Evolutionary conservation across 805 yeast genomes (phyloP).

Genomic region (Kazachstania bromeliacearum): DNA sequence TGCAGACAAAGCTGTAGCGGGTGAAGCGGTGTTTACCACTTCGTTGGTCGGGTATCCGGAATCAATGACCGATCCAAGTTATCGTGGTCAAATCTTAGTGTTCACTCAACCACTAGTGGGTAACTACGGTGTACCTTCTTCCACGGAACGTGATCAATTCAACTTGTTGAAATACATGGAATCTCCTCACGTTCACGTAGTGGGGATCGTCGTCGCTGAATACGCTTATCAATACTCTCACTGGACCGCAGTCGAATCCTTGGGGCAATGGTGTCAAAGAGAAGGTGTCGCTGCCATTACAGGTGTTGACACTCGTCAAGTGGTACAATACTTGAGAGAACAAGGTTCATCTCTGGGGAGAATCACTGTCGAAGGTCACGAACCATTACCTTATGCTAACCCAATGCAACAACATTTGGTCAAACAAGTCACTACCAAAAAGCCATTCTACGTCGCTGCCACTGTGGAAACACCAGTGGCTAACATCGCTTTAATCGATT

Average conservation of each 20-base stretch:
- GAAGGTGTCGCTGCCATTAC: slow-evolving; percentile 94
- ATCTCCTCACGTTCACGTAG: slow-evolving; percentile 83
- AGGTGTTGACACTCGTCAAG: slow-evolving; percentile 94
- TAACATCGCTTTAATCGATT: slow-evolving; percentile 89
- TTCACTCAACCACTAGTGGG: slow-evolving; percentile 97
- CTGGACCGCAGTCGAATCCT: slow-evolving; percentile 97
- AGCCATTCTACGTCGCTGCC: slow-evolving; percentile 82
- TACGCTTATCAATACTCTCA: slow-evolving; percentile 95
- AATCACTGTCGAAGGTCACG: slow-evolving; percentile 57
- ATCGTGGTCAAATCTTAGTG: slow-evolving; percentile 91
- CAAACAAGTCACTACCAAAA: slow-evolving; percentile 87
- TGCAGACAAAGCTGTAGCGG: slow-evolving; percentile 83
- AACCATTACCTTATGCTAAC: slow-evolving; percentile 56
- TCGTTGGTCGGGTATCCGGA: slow-evolving; percentile 98
- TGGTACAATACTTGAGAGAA: slow-evolving; percentile 88
- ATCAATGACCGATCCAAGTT: slow-evolving; percentile 97
- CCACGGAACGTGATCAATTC: slow-evolving; percentile 68
- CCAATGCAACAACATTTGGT: slow-evolving; percentile 88
- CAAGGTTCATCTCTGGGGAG: slow-evolving; percentile 91
- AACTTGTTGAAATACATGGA: slow-evolving; percentile 85
- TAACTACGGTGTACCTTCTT: slow-evolving; percentile 95
- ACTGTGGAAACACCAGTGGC: slow-evolving; percentile 35
- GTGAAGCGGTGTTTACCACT: slow-evolving; percentile 97
- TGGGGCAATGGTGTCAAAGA: slow-evolving; percentile 92
- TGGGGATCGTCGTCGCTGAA: slow-evolving; percentile 93